Conservation (phyloP, 2,329 filamentous ascomycete species). For the Stemphylium vesicarium region DNA sequence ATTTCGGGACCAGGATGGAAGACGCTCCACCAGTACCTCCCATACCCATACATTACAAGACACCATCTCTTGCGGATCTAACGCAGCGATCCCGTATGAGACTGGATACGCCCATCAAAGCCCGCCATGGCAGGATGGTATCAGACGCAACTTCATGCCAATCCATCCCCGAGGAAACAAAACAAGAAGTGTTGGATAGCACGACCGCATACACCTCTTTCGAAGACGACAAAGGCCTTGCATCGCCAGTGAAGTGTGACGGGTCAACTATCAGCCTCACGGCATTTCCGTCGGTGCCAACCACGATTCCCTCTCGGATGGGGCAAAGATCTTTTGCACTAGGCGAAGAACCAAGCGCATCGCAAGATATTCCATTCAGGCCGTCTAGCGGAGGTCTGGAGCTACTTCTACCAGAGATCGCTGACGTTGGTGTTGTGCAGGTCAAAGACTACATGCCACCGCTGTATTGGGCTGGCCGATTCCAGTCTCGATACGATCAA, state of each 20-base stretch:
- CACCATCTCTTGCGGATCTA: constrained; percentile 23
- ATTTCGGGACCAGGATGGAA: constrained; percentile 23
- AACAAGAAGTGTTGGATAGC: background rate
- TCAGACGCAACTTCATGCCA: constrained; percentile 9
- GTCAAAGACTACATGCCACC: constrained; percentile 44
- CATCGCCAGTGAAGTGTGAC: background rate
- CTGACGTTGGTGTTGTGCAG: constrained; percentile 34
- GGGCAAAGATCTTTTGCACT: background rate
- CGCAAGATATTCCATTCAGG: background rate
- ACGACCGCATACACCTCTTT: background rate
- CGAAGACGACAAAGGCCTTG: background rate
- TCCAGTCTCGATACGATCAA: constrained; percentile 41
- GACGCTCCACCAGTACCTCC: constrained; percentile 31
- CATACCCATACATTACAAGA: constrained; percentile 31
- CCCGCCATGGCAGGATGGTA: background rate
- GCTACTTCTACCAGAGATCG: constrained; percentile 11
- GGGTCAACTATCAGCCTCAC: background rate
- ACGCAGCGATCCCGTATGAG: constrained; percentile 1
- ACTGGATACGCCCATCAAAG: background rate
- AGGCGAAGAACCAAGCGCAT: background rate
- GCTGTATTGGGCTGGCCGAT: constrained; percentile 45
- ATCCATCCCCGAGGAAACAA: constrained; percentile 12
- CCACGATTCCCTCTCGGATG: background rate
- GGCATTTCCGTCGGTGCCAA: background rate
- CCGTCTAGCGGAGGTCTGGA: constrained; percentile 17